Base-by-base conservation (phyloP, 108 stramenopile genomes). In the Stephanodiscus triporus region DNA sequence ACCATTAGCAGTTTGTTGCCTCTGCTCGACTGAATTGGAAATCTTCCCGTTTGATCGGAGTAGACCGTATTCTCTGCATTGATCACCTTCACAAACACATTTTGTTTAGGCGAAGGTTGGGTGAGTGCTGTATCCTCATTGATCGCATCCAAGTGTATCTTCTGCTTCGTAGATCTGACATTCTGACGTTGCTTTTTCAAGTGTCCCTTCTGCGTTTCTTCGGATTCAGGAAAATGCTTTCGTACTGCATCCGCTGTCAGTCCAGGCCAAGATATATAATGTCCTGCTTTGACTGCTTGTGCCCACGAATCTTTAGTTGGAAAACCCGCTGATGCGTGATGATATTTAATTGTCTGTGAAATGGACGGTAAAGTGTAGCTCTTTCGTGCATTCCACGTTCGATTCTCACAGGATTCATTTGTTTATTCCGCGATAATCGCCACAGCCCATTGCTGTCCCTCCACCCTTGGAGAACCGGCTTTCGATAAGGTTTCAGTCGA, bases 11-110 rank as follows among this genome's bases (percentile, higher is more conserved):
- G 70, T 1, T 32, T 62, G 40, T 63, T 43, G 2, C 68, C 68
- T 36, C 6, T 4, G 6, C 36, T 36, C 6, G 36, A 36, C 6
- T 36, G 36, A 6, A 36, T 36, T 6, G 76, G 69, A 29, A 70
- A 70, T 20, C 59, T 3, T 32, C 76, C 76, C n/a, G 76, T 70
- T 43, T 77, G 76, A 14, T 77, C 70, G n/a, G 62, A 42, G 20
- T 59, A 70, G 10, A 77, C 40, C 2, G 57, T 67, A 2, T 67
- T 32, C 11, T 48, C 11, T 9, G 23, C 58, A 22, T 66, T 56
- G 24, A 34, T 66, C 0, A 65, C 42, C 36, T 60, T 66, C 4
- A 58, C 20, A 14, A 54, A 22, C 1, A 54, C 20, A 20, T 54
- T 54, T 54, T 54, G 53, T 19, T 54, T 54, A 9, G 53, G 1